These are phyloP conservation scores for Fusarium sterilihyphosum DNA, from an alignment of 2,329 filamentous ascomycete genomes.

Conservation along the genomic window DNA sequence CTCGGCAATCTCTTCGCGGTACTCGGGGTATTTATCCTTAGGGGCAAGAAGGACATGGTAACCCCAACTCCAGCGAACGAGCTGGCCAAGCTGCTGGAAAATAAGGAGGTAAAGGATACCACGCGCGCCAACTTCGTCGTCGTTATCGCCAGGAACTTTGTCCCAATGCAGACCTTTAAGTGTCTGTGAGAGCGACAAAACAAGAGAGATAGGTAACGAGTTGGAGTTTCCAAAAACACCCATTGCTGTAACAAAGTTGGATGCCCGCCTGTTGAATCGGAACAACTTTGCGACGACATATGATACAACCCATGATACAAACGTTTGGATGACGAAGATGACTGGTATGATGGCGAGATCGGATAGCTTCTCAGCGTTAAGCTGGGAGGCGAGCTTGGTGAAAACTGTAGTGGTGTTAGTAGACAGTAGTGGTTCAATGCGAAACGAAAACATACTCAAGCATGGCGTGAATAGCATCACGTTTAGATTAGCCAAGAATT, in stretches of 20 bases:
- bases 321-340: constrained; percentile 89
- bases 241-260: constrained; percentile 98
- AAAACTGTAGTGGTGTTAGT: constrained; percentile 71
- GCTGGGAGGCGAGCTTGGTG: constrained; percentile 93
- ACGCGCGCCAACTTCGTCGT: constrained; percentile 91
- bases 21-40: constrained; percentile 75
- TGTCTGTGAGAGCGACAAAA: constrained; percentile 92
- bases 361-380: constrained; percentile 88
- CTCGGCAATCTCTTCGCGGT: constrained; percentile 63
- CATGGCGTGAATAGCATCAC: constrained; percentile 97
- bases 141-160: constrained; percentile 88
- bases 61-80: constrained; percentile 98
- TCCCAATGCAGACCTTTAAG: constrained; percentile 94
- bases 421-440: constrained; percentile 26
- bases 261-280: constrained; percentile 82
- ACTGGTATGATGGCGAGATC: constrained; percentile 95
- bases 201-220: constrained; percentile 94
- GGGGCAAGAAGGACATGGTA: constrained; percentile 95
- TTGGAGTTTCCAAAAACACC: constrained; percentile 98
- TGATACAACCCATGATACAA: constrained; percentile 85
- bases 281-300: constrained; percentile 77
- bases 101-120: constrained; percentile 96
- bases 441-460: constrained; percentile 69
- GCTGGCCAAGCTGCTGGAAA: constrained; percentile 95
- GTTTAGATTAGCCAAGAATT: constrained; percentile 96